Evolutionary conservation across 768 basidiomycete genomes (phyloP), one percentile per base, ranked within the genome.

Genomic region (Trametes punicea): DNA sequence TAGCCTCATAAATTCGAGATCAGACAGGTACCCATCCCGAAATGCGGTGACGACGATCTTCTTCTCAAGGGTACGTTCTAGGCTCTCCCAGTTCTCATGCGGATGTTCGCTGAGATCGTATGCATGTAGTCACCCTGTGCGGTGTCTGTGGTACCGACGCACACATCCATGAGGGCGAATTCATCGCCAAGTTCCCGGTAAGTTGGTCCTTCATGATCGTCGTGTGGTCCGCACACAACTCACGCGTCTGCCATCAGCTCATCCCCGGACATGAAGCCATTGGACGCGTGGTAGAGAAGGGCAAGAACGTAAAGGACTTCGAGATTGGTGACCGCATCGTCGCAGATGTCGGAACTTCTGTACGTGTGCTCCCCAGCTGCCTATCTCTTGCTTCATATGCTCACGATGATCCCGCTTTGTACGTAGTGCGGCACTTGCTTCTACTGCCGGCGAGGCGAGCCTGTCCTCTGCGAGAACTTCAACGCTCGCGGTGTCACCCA

Each of bases 381-480:
- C 3, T 25, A 30, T 26, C 8, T 21, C 3, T 3, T 9, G 1
- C 41, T 38, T 5, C 44, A 41, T 47, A 8, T 27, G 45, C 47
- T 51, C 38, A 46, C 45, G 54, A 41, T 31, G 50, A 31, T 48
- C 39, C 55, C 34, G 36, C 21, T 31, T 21, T 33, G 36, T 36
- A 20, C 34, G 40, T 62, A 91, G 88, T 94, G 93, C 73, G 87
- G 83, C 18, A 78, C 76, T 56, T 95, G 93, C 71, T 92, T 93
- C 73, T 93, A 84, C 74, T 95, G 93, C 71, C 81, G 91, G 50
- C 82, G 90, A 34, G 92, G 91, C 18, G 75, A 90, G 65, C 79
- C 83, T 29, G 75, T 94, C 11, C 74, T 92, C 49, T 96, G 93
- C 72, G 92, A 95, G 70, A 78, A 90, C 74, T 93, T 93, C 71